Percentiles rank a stretch among this genome's conserved stretches.
Conservation (phyloP, 73 alveolate genomes). For the Tetrahymena elliotti region DNA sequence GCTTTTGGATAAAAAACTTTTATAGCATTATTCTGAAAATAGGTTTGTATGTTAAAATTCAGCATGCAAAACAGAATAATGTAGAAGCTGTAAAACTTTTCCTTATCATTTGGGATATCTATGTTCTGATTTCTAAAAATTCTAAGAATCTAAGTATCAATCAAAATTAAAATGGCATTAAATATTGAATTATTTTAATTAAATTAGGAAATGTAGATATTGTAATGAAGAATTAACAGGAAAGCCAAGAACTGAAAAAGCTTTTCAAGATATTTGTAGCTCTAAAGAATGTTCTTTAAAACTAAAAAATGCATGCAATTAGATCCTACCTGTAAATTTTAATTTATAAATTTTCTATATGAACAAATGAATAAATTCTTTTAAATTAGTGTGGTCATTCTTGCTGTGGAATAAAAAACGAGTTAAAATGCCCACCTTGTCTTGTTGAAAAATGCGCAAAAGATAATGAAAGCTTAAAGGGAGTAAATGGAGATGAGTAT, state of each 20-base stretch:
- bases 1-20: slow-evolving; percentile 12
- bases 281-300: slow-evolving; percentile 55
- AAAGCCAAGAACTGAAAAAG: neutral
- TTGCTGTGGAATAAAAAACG: slow-evolving; percentile 68
- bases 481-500: slow-evolving; percentile 60
- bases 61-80: slow-evolving; percentile 60
- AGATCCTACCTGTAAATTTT: neutral
- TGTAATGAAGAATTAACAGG: slow-evolving; percentile 43
- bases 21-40: slow-evolving; percentile 62
- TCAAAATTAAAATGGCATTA: neutral
- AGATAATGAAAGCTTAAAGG: slow-evolving; percentile 25
- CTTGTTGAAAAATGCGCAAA: slow-evolving; percentile 59
- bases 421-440: slow-evolving; percentile 60
- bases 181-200: slow-evolving; percentile 3
- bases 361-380: neutral
- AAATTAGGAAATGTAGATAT: slow-evolving; percentile 55
- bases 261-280: slow-evolving; percentile 52
- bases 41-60: slow-evolving; percentile 67
- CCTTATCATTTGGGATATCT: slow-evolving; percentile 85
- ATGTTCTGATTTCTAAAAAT: slow-evolving; percentile 54
- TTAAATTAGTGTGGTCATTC: slow-evolving; percentile 60
- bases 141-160: slow-evolving; percentile 22
- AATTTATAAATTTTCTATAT: neutral
- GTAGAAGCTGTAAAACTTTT: slow-evolving; percentile 62
- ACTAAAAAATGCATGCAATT: slow-evolving; percentile 54